Evolutionary conservation across 192 early-diverging fungal genomes (phyloP), one percentile per base, ranked within the genome.

Genomic region (Coemansia reversa): DNA sequence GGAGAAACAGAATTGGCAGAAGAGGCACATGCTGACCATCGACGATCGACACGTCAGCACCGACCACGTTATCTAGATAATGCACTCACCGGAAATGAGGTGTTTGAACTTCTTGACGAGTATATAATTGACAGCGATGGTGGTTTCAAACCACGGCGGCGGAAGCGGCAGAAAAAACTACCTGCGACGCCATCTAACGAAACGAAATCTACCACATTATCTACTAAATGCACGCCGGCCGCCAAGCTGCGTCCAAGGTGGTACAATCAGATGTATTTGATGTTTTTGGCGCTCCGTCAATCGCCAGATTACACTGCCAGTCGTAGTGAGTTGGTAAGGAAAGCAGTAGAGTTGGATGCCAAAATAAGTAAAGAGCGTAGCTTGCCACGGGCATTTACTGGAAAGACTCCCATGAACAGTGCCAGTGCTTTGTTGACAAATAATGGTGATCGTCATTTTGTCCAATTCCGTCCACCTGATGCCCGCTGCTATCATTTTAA

Each of bases 211-310:
- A 49, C 22, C 29, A 56, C 29, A 23, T 12, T 55, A 39, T n/a
- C 47, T 24, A 19, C 51, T n/a, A 49, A 8, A 50, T 14, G n/a
- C 7, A 11, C 55, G 28, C 28, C 52, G 51, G 12, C 12, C 52
- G 27, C 29, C 47, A 25, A 27, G 4, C n/a, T 55, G 54, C 67
- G 75, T 59, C 93, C 93, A 19, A 78, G 93, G n/a, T 96, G 94
- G 94, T 92, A 93, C 35, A 96, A 86, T 49, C 93, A 95, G 62
- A 87, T 89, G 25, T 94, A 93, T 67, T 73, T 96, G 63, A 78
- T 96, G 71, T 91, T 91, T 61, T 62, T 95, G 63, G 90, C 91
- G 5, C 75, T 96, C 20, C 79, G 90, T 7, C 84, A 92, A 24
- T 83, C 83, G 57, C 84, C 92, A 14, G 80, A 84, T 18, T 67